phyloP scores from a whole-genome alignment of 2,329 filamentous ascomycete genomes.

The Aspergillus transmontanensis region DNA sequence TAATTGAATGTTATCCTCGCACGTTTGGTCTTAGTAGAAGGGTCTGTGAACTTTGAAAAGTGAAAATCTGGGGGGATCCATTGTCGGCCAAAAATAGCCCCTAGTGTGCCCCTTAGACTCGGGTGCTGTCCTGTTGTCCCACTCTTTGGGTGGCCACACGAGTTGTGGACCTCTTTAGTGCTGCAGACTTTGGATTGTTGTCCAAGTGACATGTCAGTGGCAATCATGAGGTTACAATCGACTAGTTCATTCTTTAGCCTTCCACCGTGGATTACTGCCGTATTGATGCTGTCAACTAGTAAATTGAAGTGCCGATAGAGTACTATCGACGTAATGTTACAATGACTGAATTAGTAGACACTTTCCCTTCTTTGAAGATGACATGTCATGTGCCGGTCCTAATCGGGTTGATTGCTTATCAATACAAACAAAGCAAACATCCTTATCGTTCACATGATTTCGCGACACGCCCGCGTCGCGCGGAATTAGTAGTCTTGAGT shows the following conservation, averaged over 20 bases:
- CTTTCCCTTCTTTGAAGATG: too few species aligned
- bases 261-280: not conserved
- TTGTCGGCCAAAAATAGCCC: conserved; percentile 8
- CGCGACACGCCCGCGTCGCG: conserved; percentile 21
- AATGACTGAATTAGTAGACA: too few species aligned
- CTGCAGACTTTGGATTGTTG: not conserved
- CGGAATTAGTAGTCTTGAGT: not conserved
- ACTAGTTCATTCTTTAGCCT: not conserved
- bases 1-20: not conserved
- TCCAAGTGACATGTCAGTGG: conserved; percentile 5
- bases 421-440: not conserved
- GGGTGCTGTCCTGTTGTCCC: conserved; percentile 1
- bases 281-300: not conserved
- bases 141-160: not conserved
- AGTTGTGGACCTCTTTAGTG: not conserved
- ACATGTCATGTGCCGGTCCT: not conserved
- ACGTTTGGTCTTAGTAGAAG: not conserved
- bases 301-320: not conserved
- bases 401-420: not conserved
- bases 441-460: conserved; percentile 17
- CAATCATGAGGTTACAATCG: not conserved
- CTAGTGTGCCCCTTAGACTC: not conserved
- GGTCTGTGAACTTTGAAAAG: not conserved
- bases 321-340: too few species aligned
- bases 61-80: conserved; percentile 11